Evolutionary conservation across 257 asterid genomes (phyloP), one percentile per base, ranked within the genome.

Genomic region (Nicotiana attenuata): DNA sequence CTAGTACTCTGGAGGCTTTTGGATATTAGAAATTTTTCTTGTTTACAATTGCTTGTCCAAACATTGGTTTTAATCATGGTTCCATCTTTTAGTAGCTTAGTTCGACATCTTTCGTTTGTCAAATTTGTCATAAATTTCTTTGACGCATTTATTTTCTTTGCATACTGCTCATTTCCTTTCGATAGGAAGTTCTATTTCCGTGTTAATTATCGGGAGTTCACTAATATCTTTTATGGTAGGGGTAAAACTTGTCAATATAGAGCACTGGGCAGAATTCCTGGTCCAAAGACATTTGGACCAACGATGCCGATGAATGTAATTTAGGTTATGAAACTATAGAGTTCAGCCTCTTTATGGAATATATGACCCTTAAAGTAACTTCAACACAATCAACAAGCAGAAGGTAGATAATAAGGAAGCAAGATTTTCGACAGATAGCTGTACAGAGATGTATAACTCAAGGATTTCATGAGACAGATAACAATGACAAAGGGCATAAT

Each of bases 281-380:
- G 33, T 31, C 33, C 33, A 31, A 31, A 31, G 5, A 41, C 35
- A 20, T 71, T 71, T 71, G 78, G 59, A 20, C 59, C 35, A 41
- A 71, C 20, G 22, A 20, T 19, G 59, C 56, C 20, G 57, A n/a
- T 69, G 59, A 69, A 5, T 69, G 22, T 11, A 69, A 69, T n/a
- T 38, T 69, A 69, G 35, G 33, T 69, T 19, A 20, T n/a, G 33
- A 41, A 35, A 69, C 77, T 69, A 19, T 16, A 71, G 19, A 3
- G 78, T 45, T 45, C 78, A 71, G 38, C 33, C 78, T 71, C 78
- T 69, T 69, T 59, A 69, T 69, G 13, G 78, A 69, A 69, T 38
- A 69, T 45, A 16, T 47, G 60, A 22, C 13, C 60, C 60, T 6
- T 71, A 71, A 45, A 45, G 59, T 71, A 22, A 71, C 57, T 45